Evolutionary conservation across 306 rosid genomes (phyloP).

Genomic region (Parietaria judaica): DNA sequence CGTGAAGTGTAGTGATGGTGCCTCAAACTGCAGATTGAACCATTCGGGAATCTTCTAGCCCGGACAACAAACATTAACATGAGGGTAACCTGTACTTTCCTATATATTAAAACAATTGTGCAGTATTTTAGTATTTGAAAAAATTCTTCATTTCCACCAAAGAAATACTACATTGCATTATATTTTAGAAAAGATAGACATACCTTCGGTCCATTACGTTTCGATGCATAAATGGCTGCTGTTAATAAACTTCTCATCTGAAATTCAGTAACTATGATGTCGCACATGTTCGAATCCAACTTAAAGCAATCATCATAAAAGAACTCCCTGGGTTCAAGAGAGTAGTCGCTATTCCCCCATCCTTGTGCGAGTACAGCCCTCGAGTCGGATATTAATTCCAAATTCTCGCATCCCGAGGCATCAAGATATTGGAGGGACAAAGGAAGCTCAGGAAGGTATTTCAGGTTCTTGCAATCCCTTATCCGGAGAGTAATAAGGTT

Average conservation of each 20-base stretch:
- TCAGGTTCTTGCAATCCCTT: conserved; percentile 3
- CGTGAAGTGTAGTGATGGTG: background rate
- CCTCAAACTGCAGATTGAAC: background rate
- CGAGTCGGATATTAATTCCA: background rate
- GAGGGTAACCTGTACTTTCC: too few species aligned
- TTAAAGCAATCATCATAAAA: background rate
- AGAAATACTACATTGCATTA: too few species aligned
- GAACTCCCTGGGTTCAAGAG: background rate
- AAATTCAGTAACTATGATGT: background rate
- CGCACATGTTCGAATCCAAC: conserved; percentile 1
- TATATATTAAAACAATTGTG: too few species aligned
- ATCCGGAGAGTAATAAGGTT: background rate
- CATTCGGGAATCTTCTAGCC: conserved; percentile 2
- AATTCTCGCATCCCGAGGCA: background rate
- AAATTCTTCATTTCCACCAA: too few species aligned
- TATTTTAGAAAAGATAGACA: background rate
- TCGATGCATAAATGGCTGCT: background rate
- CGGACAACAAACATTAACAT: background rate
- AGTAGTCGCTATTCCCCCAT: background rate
- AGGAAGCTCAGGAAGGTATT: conserved; percentile 10
- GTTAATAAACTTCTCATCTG: background rate
- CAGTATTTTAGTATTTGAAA: too few species aligned
- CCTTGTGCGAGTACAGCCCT: background rate
- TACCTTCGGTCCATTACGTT: background rate
- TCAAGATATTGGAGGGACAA: background rate